Evolutionary conservation across 2,329 filamentous ascomycete species (phyloP), one percentile per base, ranked within the genome.

Genomic region (Allantophomopsis cytisporea): DNA sequence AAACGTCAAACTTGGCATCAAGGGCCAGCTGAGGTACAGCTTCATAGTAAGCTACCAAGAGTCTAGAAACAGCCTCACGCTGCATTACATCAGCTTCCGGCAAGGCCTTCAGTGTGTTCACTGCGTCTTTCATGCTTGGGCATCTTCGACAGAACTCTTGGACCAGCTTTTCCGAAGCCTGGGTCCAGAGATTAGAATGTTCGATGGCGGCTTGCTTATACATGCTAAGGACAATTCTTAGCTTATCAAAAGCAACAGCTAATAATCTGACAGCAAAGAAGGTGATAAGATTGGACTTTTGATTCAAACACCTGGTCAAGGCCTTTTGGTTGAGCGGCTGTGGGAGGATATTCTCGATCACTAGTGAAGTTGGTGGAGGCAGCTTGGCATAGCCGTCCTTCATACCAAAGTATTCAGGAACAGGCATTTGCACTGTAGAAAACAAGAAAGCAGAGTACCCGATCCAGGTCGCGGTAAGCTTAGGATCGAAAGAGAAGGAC

Each of bases 381-480:
- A 79, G 63, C 14, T 65, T 60, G 17, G 77, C 74, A 45, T 76
- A 80, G 33, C 66, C 67, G 11, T 72, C 68, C 32, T 66, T 66
- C 48, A 78, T 74, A 11, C 86, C 86, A 53, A 89, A 85, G 43
- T 72, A 73, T 18, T 64, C 55, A 2, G 88, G 88, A 2, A 94
- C 65, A 1, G 80, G 76, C 30, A 93, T 64, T 41, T 80, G 73
- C 35, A 95, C 76, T 1, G 80, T 76, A 44, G 82, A 83, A 58
- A 93, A 94, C 5, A 98, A 62, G 45, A 96, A 85, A 0, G 87
- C 78, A 0, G 87, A 86, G 55, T 93, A 94, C 33, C 89, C 88
- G 48, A 96, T 83, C 91, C 91, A 98, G 0, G 87, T 91, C 35
- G 87, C 80, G 3, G 87, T 91, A 5, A 93, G 69, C 54, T 94